Evolutionary conservation across 225 moss, liverwort and hornwort genomes (phyloP).

Genomic region (Marchantia polymorpha): DNA sequence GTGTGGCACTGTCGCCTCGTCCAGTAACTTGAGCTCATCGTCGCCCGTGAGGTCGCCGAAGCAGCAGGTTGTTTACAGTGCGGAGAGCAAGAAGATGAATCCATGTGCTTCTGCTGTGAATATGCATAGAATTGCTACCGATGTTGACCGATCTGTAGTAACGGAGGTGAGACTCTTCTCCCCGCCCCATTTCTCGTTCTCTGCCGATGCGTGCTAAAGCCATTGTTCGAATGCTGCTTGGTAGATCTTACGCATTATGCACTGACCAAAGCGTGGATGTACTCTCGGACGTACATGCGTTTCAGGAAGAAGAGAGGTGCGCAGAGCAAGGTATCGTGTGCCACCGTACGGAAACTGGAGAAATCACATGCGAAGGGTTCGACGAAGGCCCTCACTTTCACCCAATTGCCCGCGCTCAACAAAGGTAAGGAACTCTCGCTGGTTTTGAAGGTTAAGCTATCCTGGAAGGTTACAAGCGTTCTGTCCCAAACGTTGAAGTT

Average conservation of each 20-base stretch:
- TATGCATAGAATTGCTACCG: neutral
- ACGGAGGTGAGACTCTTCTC: neutral
- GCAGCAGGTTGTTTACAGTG: neutral
- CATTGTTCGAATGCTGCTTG: neutral
- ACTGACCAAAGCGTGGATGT: neutral
- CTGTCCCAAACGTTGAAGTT: neutral
- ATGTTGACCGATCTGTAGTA: neutral
- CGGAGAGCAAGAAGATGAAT: neutral
- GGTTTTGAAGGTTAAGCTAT: neutral
- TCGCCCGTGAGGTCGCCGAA: neutral
- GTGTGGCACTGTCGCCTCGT: neutral
- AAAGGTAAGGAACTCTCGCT: slow-evolving; percentile 14
- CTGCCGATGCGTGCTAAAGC: neutral
- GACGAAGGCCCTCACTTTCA: slow-evolving; percentile 90
- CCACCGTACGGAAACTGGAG: slow-evolving; percentile 57
- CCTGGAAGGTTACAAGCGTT: neutral
- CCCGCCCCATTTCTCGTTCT: neutral
- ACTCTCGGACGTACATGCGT: slow-evolving; percentile 29
- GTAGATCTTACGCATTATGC: neutral
- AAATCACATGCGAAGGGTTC: slow-evolving; percentile 68
- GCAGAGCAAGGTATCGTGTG: slow-evolving; percentile 58
- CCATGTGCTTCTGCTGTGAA: neutral
- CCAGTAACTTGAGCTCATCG: neutral
- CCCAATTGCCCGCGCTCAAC: slow-evolving; percentile 21
- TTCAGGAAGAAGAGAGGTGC: slow-evolving; percentile 51